A percentile compares a stretch with the other conserved stretches of the same genome.
These are phyloP conservation scores for Pisolithus thermaeus DNA, from an alignment of 1,284 basidiomycete genomes.

Conservation along the genomic window DNA sequence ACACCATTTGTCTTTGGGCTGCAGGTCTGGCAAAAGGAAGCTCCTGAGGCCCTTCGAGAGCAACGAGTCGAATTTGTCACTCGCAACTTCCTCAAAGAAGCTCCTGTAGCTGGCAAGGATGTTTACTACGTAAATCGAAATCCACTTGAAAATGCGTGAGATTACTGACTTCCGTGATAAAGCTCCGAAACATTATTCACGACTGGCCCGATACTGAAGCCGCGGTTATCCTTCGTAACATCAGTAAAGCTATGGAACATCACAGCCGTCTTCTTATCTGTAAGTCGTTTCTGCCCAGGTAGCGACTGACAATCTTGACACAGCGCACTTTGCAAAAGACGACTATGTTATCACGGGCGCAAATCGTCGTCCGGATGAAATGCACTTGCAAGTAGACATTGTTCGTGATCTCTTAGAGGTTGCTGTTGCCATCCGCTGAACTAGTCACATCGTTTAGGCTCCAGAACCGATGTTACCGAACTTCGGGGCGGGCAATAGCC, in stretches of 20 bases:
- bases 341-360: too few relatives aligned
- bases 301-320: too few relatives aligned
- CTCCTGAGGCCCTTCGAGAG: background rate
- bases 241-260: slow-evolving; percentile 22
- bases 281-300: slow-evolving; percentile 6
- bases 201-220: slow-evolving; percentile 27
- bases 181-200: slow-evolving; percentile 29
- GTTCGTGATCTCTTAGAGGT: background rate
- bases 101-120: slow-evolving; percentile 8
- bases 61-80: background rate
- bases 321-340: too few relatives aligned
- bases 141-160: background rate
- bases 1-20: too few relatives aligned
- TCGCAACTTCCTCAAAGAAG: background rate
- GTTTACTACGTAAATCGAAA: slow-evolving; percentile 27
- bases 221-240: slow-evolving; percentile 20
- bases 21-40: background rate
- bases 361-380: too few relatives aligned
- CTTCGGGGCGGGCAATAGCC: slow-evolving; percentile 28
- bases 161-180: background rate
- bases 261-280: slow-evolving; percentile 27
- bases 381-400: too few relatives aligned
- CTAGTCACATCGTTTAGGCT: slow-evolving; percentile 15
- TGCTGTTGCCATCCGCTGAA: background rate
- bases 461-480: slow-evolving; percentile 32